These are phyloP conservation scores for Hanseniaspora occidentalis DNA, from an alignment of 805 yeast species.

Conservation along the genomic window DNA sequence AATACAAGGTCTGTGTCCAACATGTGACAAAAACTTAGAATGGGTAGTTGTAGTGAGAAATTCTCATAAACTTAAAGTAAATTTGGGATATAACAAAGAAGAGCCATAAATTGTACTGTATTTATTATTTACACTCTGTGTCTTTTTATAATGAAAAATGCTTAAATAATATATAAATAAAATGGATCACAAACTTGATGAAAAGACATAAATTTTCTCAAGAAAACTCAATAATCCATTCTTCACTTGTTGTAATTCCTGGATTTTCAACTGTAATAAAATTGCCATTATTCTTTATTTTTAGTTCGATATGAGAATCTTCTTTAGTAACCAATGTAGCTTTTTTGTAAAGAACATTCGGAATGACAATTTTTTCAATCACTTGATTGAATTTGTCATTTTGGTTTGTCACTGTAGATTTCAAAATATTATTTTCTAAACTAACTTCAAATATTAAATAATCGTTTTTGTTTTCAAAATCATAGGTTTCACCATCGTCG, in stretches of 20 bases:
- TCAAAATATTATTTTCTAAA: conserved; percentile 25
- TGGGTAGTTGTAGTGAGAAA: conserved; percentile 21
- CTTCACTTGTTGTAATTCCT: conserved; percentile 28
- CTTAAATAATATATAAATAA: no score
- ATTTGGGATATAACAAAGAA: conserved; percentile 6
- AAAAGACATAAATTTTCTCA: conserved; percentile 1
- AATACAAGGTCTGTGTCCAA: conserved; percentile 18
- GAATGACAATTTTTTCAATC: conserved; percentile 4
- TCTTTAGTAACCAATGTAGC: not conserved
- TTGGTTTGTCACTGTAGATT: not conserved
- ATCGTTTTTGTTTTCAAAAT: conserved; percentile 36
- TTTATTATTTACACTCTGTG: no score
- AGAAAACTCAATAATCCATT: conserved; percentile 31
- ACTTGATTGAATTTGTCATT: not conserved
- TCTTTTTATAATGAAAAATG: no score
- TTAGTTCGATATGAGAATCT: not conserved
- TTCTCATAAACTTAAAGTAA: conserved; percentile 12
- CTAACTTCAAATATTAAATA: conserved; percentile 32
- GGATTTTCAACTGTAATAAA: conserved; percentile 37
- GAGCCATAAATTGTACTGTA: no score
- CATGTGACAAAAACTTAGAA: conserved; percentile 15
- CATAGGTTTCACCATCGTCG: conserved; percentile 77
- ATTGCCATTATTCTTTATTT: conserved; percentile 5
- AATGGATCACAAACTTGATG: conserved; percentile 13
- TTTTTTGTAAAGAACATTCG: not conserved